Percentiles rank a stretch among this genome's conserved stretches.
These are phyloP conservation scores for Byssoonygena ceratinophila DNA, from an alignment of 2,329 filamentous ascomycete species.

Conservation along the genomic window DNA sequence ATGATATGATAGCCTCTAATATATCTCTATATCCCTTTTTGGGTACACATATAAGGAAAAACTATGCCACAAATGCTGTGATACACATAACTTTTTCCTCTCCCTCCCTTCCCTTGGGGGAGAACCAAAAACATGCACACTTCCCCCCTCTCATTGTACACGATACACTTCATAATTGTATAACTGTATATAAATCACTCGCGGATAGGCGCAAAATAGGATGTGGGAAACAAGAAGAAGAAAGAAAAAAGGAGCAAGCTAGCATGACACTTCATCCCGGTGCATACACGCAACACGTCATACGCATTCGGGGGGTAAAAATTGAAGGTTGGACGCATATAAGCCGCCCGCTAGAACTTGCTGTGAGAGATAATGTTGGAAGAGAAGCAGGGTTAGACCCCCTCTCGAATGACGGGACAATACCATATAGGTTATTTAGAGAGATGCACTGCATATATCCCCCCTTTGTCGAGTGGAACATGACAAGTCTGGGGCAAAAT, in stretches of 20 bases:
- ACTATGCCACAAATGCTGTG: neutral
- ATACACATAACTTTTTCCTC: neutral
- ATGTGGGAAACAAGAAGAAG: neutral
- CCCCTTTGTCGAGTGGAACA: neutral
- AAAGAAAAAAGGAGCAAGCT: neutral
- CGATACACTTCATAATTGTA: neutral
- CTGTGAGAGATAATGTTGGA: neutral
- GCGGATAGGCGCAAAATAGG: neutral
- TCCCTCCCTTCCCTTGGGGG: neutral
- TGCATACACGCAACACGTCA: neutral
- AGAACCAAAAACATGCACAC: neutral
- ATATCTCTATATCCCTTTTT: neutral
- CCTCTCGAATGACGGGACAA: no score
- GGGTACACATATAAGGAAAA: neutral
- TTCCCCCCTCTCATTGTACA: neutral
- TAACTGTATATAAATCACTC: neutral
- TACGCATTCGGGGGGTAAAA: neutral
- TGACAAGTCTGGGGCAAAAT: neutral
- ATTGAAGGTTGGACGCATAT: conserved; percentile 9
- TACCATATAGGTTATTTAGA: no score
- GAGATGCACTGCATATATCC: neutral
- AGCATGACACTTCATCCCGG: neutral
- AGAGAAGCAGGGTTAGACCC: neutral
- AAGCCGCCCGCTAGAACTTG: conserved; percentile 6
- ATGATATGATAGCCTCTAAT: neutral